A percentile compares a stretch with the other conserved stretches of the same genome.
phyloP scores from a whole-genome alignment of 2,329 filamentous ascomycete species.

The Claviceps pazoutovae region DNA sequence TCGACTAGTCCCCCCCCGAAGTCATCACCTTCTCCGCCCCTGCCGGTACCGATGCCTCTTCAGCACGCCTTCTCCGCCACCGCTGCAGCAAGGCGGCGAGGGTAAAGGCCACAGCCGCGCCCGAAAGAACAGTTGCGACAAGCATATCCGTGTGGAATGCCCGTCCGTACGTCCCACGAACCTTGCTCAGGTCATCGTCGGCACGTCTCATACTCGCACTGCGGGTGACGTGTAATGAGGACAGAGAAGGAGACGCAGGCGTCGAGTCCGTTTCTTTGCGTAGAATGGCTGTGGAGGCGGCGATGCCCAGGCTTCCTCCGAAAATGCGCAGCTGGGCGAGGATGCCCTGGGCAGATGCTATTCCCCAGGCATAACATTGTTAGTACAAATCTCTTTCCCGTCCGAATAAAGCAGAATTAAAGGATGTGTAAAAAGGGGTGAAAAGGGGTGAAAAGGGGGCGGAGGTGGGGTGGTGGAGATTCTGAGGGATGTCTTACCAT shows the following conservation, averaged over 20 bases:
- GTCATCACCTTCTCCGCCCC: neutral
- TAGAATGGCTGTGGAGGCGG: slow-evolving; percentile 35
- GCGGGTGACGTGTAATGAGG: neutral
- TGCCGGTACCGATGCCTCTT: neutral
- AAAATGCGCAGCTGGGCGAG: slow-evolving; percentile 36
- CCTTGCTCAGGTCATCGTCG: slow-evolving; percentile 13
- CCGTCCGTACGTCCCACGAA: slow-evolving; percentile 24
- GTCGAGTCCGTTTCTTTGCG: slow-evolving; percentile 13
- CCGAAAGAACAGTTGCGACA: slow-evolving; percentile 28
- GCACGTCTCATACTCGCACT: slow-evolving; percentile 6
- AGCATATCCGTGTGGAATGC: slow-evolving; percentile 34
- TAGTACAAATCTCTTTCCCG: too few relatives aligned
- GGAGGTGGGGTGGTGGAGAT: too few relatives aligned
- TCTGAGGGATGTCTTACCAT: slow-evolving; percentile 22
- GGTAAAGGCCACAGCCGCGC: slow-evolving; percentile 24
- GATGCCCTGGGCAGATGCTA: slow-evolving; percentile 38
- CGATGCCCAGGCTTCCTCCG: slow-evolving; percentile 40
- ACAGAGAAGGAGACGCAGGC: neutral
- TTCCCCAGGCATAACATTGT: neutral
- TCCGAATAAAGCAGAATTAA: too few relatives aligned
- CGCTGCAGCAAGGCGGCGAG: slow-evolving; percentile 8
- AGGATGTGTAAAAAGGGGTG: too few relatives aligned
- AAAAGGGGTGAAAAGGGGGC: too few relatives aligned
- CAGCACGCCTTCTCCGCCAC: neutral
- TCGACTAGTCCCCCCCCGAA: neutral